phyloP scores from a whole-genome alignment of 2,329 filamentous ascomycete genomes.

The Hymenoscyphus repandus region DNA sequence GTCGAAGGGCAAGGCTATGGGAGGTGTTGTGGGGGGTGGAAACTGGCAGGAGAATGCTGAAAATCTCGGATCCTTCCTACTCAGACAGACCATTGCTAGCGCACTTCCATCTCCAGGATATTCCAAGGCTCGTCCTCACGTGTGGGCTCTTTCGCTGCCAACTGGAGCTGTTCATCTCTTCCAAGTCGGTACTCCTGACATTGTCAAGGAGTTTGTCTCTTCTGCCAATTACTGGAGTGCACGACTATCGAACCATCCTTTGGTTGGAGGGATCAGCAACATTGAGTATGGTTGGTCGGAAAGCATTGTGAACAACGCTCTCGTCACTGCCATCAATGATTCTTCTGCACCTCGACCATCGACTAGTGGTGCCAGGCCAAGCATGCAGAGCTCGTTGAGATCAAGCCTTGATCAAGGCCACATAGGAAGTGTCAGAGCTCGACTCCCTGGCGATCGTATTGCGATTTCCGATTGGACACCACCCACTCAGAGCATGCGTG shows the following conservation, averaged over 20 bases:
- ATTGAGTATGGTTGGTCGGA: constrained; percentile 98
- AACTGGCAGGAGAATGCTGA: constrained; percentile 99
- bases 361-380: constrained; percentile 28
- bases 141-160: constrained; percentile 89
- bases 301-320: constrained; percentile 55
- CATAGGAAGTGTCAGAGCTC: constrained; percentile 35
- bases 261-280: constrained; percentile 90
- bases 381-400: constrained; percentile 55
- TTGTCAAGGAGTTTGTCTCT: constrained; percentile 87
- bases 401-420: constrained; percentile 47
- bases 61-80: constrained; percentile 76
- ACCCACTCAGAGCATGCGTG: constrained; percentile 84
- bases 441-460: constrained; percentile 79
- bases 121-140: constrained; percentile 81
- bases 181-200: constrained; percentile 92
- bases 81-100: constrained; percentile 88
- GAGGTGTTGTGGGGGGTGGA: constrained; percentile 78
- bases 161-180: constrained; percentile 96
- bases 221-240: constrained; percentile 98
- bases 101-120: constrained; percentile 87
- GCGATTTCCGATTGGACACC: constrained; percentile 84
- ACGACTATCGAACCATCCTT: constrained; percentile 84
- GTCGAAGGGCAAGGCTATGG: constrained; percentile 47
- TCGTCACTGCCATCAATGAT: constrained; percentile 48
- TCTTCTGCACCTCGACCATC: constrained; percentile 28